Evolutionary conservation across 495 filamentous ascomycete genomes (phyloP).

Genomic region (Penicillium soppii): DNA sequence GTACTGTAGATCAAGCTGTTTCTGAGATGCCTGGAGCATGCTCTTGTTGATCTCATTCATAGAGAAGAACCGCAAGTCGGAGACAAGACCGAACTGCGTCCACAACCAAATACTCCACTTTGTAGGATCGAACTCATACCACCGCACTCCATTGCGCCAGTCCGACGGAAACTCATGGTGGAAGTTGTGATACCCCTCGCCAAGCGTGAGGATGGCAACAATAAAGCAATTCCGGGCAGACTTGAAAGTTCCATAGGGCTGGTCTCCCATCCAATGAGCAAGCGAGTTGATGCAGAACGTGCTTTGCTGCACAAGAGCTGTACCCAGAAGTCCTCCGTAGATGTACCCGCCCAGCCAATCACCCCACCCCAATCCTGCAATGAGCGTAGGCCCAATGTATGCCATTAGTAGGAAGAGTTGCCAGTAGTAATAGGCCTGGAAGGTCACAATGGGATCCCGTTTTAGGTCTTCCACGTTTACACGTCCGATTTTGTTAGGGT

Average conservation of each 20-base stretch:
- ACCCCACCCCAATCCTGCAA: background rate
- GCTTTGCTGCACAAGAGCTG: constrained; percentile 5
- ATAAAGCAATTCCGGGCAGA: background rate
- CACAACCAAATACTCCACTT: constrained; percentile 91
- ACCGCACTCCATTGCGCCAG: constrained; percentile 93
- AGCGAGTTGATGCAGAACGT: constrained; percentile 23
- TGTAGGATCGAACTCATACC: constrained; percentile 94
- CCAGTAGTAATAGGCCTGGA: constrained; percentile 7
- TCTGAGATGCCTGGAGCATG: constrained; percentile 85
- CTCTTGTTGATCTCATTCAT: constrained; percentile 96
- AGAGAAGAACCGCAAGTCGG: constrained; percentile 90
- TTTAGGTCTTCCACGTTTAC: constrained; percentile 12
- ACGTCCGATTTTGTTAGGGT: background rate
- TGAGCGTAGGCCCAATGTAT: background rate
- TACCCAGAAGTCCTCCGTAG: constrained; percentile 6
- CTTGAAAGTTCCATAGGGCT: background rate
- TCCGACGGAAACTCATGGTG: constrained; percentile 97
- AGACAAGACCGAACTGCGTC: constrained; percentile 86
- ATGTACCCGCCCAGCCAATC: constrained; percentile 15
- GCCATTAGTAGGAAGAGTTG: background rate
- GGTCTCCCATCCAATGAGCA: constrained; percentile 16
- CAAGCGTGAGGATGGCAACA: constrained; percentile 61
- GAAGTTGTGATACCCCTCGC: constrained; percentile 98
- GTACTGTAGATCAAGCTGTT: constrained; percentile 92
- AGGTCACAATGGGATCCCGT: constrained; percentile 8